A percentile compares a stretch with the other conserved stretches of the same genome.
Conservation (phyloP, 2,329 filamentous ascomycete species). For the Zymoseptoria passerinii region DNA sequence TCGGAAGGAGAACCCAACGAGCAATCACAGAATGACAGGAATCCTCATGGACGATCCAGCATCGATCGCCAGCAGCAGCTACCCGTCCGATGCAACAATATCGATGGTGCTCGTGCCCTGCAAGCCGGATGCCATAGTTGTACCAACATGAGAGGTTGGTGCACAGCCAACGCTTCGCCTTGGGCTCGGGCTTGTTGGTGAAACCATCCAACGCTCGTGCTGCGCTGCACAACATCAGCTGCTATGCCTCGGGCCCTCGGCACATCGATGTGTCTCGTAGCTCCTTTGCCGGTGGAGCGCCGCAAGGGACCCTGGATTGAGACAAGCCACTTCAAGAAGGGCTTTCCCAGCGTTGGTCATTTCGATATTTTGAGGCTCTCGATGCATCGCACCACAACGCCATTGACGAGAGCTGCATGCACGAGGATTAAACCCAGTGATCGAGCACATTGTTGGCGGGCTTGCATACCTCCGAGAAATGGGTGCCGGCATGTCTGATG, state of each 20-base stretch:
- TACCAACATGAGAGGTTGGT: background rate
- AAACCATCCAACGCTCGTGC: background rate
- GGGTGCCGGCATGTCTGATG: background rate
- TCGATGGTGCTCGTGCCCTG: background rate
- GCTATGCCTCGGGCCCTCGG: background rate
- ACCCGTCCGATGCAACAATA: background rate
- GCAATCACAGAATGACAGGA: background rate
- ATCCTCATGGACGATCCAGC: background rate
- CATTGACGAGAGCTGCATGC: background rate
- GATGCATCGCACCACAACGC: background rate
- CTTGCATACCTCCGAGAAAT: background rate
- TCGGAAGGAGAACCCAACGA: background rate
- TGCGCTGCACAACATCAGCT: background rate
- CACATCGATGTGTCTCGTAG: background rate
- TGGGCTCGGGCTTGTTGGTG: background rate
- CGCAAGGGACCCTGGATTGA: background rate
- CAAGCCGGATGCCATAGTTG: background rate
- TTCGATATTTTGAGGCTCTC: background rate
- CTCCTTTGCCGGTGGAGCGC: background rate
- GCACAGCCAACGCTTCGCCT: background rate
- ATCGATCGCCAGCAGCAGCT: background rate
- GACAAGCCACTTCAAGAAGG: background rate
- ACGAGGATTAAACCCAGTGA: background rate
- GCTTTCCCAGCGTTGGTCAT: background rate
- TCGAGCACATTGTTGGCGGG: background rate